A percentile compares a stretch with the other conserved stretches of the same genome.
phyloP scores from a whole-genome alignment of 257 asterid species.

The Haberlea rhodopensis region DNA sequence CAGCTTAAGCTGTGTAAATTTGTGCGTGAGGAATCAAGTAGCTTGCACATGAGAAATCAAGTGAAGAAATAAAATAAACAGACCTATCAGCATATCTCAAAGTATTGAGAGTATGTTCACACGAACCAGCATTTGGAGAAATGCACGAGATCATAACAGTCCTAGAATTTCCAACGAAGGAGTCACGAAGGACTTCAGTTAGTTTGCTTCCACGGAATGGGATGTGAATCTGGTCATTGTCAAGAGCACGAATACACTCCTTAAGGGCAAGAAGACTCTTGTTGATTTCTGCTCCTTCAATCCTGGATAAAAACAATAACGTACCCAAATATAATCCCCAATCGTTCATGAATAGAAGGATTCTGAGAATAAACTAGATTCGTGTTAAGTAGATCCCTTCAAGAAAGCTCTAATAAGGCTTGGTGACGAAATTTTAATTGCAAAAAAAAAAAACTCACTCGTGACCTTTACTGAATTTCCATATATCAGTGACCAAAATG shows the following conservation, averaged over 20 bases:
- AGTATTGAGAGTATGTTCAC: constrained; percentile 95
- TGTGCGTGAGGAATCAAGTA: too few relatives aligned
- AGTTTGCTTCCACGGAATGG: constrained; percentile 99
- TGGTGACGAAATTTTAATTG: too few relatives aligned
- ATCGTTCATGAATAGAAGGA: not conserved
- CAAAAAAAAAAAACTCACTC: too few relatives aligned
- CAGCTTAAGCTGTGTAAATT: constrained; percentile 23
- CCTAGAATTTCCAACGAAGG: constrained; percentile 95
- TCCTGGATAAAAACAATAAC: constrained; percentile 45
- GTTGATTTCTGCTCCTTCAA: constrained; percentile 99
- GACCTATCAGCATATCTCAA: constrained; percentile 95
- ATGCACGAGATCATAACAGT: too few relatives aligned
- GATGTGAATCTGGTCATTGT: too few relatives aligned
- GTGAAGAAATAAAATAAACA: constrained; percentile 8
- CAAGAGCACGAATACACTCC: too few relatives aligned
- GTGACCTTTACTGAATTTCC: too few relatives aligned
- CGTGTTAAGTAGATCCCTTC: too few relatives aligned
- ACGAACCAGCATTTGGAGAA: constrained; percentile 93
- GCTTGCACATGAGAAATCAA: constrained; percentile 1
- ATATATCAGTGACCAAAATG: too few relatives aligned
- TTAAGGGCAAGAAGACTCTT: too few relatives aligned
- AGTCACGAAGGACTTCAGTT: constrained; percentile 94
- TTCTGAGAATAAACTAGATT: not conserved
- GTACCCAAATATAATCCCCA: constrained; percentile 6
- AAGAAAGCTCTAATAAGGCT: too few relatives aligned